Evolutionary conservation across 345 rosid genomes (phyloP), one percentile per base, ranked within the genome.

Genomic region (Hypericum perforatum): DNA sequence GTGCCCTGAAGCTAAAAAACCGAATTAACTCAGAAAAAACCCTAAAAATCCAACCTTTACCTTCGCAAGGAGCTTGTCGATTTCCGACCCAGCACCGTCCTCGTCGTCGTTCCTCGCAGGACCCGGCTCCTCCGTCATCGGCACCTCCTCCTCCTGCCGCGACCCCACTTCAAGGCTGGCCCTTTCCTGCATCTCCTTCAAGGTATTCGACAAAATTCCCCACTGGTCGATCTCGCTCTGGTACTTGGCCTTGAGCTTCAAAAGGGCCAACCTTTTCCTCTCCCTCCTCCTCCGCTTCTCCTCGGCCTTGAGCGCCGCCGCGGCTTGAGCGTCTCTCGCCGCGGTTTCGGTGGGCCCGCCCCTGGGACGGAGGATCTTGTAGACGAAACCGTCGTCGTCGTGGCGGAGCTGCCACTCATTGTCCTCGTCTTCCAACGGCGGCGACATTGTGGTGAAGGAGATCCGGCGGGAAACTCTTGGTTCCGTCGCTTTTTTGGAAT

Each of bases 391-490:
- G 16, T 67, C 66, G 32, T 81, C 82, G 63, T 84, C 85, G 69
- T 80, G 75, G 73, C 70, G 67, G 58, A 79, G 71, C 61, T 82
- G 94, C 94, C 96, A 90, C 43, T 74, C 82, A 13, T 70, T 78
- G 2, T 49, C 66, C 7, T 65, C 63, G 15, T 39, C 29, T 9
- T 12, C 55, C 39, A 41, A 8, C 32, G 59, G 22, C 11, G 10
- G 47, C n/a, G 9, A 54, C 43, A 59, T 5, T 5, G 41, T 5
- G 10, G 51, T 42, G 39, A 56, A 56, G 45, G 52, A 49, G 44
- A 12, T 43, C 43, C 39, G 58, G 48, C 12, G 14, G 40, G 37
- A 37, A 54, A 36, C 29, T 11, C 40, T 7, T 55, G 16, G 11
- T 22, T 22, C 32, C 32, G 32, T 22, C 32, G 32, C 32, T 22